A percentile compares a stretch with the other conserved stretches of the same genome.
Conservation (phyloP, 345 rosid genomes). For the Eucalyptus pumila region DNA sequence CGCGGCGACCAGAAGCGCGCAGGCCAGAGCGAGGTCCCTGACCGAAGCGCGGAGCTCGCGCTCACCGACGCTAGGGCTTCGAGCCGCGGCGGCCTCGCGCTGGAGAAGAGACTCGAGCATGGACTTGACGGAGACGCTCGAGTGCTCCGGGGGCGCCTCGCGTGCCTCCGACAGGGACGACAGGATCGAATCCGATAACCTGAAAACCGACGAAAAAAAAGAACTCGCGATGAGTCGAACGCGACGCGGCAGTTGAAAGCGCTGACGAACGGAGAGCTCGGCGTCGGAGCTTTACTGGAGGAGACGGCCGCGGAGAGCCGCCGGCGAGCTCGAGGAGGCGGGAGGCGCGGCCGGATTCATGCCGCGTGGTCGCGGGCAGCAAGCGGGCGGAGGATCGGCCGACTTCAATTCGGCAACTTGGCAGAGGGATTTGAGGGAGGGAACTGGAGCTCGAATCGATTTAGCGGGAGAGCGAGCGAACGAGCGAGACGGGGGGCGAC, state of each 20-base stretch:
- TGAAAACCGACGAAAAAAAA: not conserved
- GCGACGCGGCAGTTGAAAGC: not conserved
- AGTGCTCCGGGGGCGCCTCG: slow-evolving; percentile 30
- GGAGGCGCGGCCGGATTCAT: not conserved
- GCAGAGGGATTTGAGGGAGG: not conserved
- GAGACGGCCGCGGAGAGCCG: slow-evolving; percentile 25
- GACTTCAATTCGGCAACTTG: not conserved
- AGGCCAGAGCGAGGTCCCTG: slow-evolving; percentile 46
- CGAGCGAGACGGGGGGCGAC: not conserved
- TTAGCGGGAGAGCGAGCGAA: not conserved
- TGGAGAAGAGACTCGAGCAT: slow-evolving; percentile 43
- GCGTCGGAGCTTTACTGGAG: slow-evolving; percentile 26
- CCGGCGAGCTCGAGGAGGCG: not conserved
- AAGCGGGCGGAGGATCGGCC: not conserved
- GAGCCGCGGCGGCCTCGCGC: not conserved
- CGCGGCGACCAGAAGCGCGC: slow-evolving; percentile 54
- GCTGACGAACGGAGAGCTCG: not conserved
- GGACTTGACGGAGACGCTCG: slow-evolving; percentile 30
- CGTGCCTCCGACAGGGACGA: slow-evolving; percentile 24
- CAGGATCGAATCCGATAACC: slow-evolving; percentile 29
- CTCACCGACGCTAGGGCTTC: not conserved
- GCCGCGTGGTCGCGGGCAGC: not conserved
- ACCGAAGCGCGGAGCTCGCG: slow-evolving; percentile 5
- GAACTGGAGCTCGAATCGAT: not conserved
- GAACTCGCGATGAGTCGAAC: not conserved